phyloP scores from a whole-genome alignment of 2,329 filamentous ascomycete genomes.

The Colletotrichum graminicola region DNA sequence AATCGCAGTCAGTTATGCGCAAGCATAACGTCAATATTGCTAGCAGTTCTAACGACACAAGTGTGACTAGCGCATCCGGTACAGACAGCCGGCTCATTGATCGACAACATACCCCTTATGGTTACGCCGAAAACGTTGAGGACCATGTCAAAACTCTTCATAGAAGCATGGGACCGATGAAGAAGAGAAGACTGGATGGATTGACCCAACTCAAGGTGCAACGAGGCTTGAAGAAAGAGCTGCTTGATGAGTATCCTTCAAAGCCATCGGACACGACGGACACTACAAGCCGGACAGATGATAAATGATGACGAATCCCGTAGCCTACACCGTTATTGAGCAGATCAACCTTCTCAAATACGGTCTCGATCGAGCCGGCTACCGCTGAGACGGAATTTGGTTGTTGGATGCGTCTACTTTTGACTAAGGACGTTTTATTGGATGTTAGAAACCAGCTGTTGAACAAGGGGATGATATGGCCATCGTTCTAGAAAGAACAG shows the following conservation, averaged over 20 bases:
- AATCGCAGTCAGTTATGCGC: neutral
- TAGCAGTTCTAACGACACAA: neutral
- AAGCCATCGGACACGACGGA: neutral
- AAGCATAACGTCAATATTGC: slow-evolving; percentile 10
- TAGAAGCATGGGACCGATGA: slow-evolving; percentile 6
- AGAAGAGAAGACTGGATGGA: slow-evolving; percentile 2
- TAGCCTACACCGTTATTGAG: neutral
- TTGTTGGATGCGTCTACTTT: neutral
- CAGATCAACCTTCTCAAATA: no score
- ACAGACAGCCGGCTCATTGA: neutral
- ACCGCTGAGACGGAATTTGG: no score
- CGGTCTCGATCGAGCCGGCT: no score
- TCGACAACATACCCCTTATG: neutral
- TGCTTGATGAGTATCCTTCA: neutral
- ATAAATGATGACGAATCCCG: neutral
- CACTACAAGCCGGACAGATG: neutral
- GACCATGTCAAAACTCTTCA: slow-evolving; percentile 14
- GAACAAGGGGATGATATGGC: neutral
- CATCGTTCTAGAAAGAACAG: neutral
- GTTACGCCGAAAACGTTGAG: neutral
- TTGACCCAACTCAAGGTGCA: slow-evolving; percentile 1
- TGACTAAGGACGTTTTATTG: neutral
- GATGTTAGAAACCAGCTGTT: neutral
- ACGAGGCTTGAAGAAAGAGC: neutral
- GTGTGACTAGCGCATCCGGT: neutral